phyloP scores from a whole-genome alignment of 2,329 filamentous ascomycete genomes.

The Septoria petroselini region DNA sequence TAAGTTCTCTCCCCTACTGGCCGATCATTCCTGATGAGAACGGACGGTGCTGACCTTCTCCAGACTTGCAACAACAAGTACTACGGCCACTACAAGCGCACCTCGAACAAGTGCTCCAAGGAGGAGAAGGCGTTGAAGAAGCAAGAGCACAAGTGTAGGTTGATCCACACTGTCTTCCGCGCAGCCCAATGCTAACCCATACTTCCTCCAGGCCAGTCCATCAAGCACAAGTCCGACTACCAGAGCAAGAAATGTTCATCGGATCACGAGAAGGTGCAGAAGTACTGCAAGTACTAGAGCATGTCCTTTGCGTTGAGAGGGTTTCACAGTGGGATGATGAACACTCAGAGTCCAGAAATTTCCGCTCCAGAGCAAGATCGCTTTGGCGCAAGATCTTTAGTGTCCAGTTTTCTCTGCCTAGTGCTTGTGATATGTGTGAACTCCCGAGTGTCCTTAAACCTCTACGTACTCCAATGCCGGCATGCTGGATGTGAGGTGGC shows the following conservation, averaged over 20 bases:
- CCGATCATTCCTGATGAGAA: too few species aligned
- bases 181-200: neutral
- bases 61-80: constrained; percentile 2
- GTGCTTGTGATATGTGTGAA: neutral
- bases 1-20: too few species aligned
- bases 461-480: too few species aligned
- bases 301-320: too few species aligned
- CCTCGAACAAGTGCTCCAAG: neutral
- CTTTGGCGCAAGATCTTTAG: too few species aligned
- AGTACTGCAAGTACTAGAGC: neutral
- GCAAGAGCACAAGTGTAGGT: constrained; percentile 7
- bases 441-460: neutral
- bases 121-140: constrained; percentile 7
- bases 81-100: neutral
- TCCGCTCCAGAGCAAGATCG: constrained; percentile 53
- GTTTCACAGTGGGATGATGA: too few species aligned
- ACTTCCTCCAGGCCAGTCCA: neutral
- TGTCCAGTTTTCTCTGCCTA: constrained; percentile 51
- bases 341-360: too few species aligned
- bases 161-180: neutral
- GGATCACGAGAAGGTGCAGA: constrained; percentile 5
- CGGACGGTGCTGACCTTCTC: neutral
- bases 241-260: neutral
- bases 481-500: too few species aligned
- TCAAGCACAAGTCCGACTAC: neutral